Evolutionary conservation across 345 rosid genomes (phyloP), one percentile per base, ranked within the genome.

Genomic region (Anacardium occidentale): DNA sequence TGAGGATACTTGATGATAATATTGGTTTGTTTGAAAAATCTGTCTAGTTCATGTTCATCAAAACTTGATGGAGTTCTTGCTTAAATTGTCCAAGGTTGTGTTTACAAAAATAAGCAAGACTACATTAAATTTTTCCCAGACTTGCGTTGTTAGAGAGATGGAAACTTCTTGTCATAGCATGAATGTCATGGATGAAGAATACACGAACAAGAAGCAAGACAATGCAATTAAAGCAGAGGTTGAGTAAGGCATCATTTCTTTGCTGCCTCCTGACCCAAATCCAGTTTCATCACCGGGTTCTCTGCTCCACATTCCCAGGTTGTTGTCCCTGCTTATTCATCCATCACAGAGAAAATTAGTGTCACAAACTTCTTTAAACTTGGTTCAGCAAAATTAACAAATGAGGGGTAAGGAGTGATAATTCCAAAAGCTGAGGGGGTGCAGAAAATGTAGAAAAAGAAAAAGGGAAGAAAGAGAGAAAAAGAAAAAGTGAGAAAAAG

Each of bases 231-330:
- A 55, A 65, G 69, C 62, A 69, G 60, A 55, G n/a, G 65, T 24
- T 7, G 80, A 62, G 13, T 82, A 77, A 20, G 68, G 76, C 53
- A 78, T 37, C 53, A 48, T 32, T 3, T 73, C 65, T 68, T 61
- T 74, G 66, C 74, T 76, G 80, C 80, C 68, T 11, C 87, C 91
- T 1, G 82, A 55, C 29, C 62, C 80, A 12, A 67, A 44, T 29
- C 81, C 82, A 56, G 51, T 51, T 9, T 73, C 77, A 13, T 78
- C 81, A 12, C 81, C 77, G 14, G 83, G 83, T 63, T 91, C 89
- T 17, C 90, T 85, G 79, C 77, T 85, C 96, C 97, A 93, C 90
- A 82, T 88, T 60, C 93, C 98, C 40, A 91, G 74, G 75, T 84
- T 83, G 84, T 94, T 94, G 84, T 89, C 82, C 89, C 97, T 91